A percentile compares a stretch with the other conserved stretches of the same genome.
Conservation (phyloP, 192 early-diverging fungal species). For the Backusella mclennaniae region DNA sequence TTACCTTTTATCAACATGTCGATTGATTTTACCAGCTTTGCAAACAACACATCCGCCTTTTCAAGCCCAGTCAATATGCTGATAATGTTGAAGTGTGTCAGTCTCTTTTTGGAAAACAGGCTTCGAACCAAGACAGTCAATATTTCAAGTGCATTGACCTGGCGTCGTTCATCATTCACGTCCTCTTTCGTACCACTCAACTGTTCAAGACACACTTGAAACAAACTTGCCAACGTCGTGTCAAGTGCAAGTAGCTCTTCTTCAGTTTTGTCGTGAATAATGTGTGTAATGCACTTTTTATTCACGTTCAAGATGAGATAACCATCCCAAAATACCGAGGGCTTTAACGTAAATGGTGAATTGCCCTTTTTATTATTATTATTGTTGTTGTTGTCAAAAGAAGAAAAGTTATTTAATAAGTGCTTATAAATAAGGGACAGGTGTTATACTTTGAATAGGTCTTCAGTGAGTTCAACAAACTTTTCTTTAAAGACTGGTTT, state of each 20-base stretch:
- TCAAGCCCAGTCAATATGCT: constrained; percentile 44
- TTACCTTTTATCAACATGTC: neutral
- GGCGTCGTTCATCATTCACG: constrained; percentile 17
- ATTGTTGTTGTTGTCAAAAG: too few relatives aligned
- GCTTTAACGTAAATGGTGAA: neutral
- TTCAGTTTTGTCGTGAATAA: constrained; percentile 36
- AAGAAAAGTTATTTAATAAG: too few relatives aligned
- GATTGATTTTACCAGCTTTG: constrained; percentile 8
- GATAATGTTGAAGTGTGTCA: constrained; percentile 56
- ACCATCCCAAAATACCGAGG: constrained; percentile 21
- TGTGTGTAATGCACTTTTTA: constrained; percentile 2
- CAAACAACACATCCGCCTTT: constrained; percentile 26
- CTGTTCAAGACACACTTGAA: constrained; percentile 40
- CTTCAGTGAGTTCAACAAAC: constrained; percentile 51
- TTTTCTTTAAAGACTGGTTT: constrained; percentile 48
- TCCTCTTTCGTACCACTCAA: constrained; percentile 24
- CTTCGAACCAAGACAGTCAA: constrained; percentile 36
- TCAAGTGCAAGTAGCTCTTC: constrained; percentile 43
- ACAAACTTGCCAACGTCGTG: constrained; percentile 41
- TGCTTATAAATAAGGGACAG: too few relatives aligned
- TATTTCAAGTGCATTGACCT: constrained; percentile 34
- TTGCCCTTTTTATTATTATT: neutral
- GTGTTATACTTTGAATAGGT: constrained; percentile 43
- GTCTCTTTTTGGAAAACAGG: constrained; percentile 50
- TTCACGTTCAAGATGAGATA: constrained; percentile 27